Evolutionary conservation across 495 filamentous ascomycete genomes (phyloP).

Genomic region (Aspergillus wentii): DNA sequence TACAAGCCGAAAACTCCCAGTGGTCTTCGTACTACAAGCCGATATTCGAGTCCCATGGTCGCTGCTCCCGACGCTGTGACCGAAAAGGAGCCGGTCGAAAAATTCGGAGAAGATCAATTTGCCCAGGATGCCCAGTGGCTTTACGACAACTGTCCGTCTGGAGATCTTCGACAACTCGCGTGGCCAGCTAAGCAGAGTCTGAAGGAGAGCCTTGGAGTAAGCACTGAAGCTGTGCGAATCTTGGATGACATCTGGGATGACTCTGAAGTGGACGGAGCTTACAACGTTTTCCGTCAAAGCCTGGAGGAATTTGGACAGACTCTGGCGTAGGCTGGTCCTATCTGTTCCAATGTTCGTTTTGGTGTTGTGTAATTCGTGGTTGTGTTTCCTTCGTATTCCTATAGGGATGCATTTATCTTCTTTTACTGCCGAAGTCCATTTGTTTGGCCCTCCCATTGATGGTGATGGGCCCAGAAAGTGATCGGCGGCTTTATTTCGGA

Average conservation of each 20-base stretch:
- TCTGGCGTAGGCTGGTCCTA: slow-evolving; percentile 2
- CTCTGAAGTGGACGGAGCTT: slow-evolving; percentile 10
- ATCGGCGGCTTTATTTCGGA: neutral
- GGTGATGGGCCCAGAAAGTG: slow-evolving; percentile 1
- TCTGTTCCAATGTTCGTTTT: neutral
- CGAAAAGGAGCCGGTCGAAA: slow-evolving; percentile 1
- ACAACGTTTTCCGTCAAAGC: slow-evolving; percentile 7
- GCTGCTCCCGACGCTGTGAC: slow-evolving; percentile 12
- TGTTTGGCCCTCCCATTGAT: neutral
- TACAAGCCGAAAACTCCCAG: slow-evolving; percentile 46
- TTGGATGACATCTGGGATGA: slow-evolving; percentile 10
- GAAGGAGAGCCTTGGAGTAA: slow-evolving; percentile 9
- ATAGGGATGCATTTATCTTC: neutral
- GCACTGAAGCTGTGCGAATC: slow-evolving; percentile 4
- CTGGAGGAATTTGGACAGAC: slow-evolving; percentile 14
- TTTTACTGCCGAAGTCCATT: neutral
- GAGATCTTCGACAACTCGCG: slow-evolving; percentile 15
- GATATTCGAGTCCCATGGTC: slow-evolving; percentile 26
- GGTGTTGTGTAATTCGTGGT: neutral
- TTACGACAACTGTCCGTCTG: slow-evolving; percentile 22
- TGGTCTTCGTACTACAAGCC: slow-evolving; percentile 36
- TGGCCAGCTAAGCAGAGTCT: slow-evolving; percentile 16
- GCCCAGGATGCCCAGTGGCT: slow-evolving; percentile 23
- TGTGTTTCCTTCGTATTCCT: neutral
- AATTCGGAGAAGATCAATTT: slow-evolving; percentile 24